These are phyloP conservation scores for Microcyclospora pomicola DNA, from an alignment of 2,329 filamentous ascomycete species.

Conservation along the genomic window DNA sequence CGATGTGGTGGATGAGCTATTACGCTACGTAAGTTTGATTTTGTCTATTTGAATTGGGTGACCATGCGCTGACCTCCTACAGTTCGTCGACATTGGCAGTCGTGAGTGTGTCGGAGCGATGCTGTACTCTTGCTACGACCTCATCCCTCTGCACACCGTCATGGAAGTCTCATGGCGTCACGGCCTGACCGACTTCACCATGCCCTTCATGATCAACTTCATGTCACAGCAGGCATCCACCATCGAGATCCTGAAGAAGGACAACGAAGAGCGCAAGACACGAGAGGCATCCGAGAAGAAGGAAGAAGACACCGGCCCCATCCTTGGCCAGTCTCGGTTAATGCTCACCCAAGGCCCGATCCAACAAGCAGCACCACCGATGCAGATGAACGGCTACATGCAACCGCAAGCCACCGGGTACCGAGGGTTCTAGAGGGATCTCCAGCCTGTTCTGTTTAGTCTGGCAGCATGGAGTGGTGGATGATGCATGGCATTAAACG, in stretches of 20 bases:
- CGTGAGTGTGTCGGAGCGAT: conserved; percentile 99
- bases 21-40: conserved; percentile 74
- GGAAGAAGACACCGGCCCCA: conserved; percentile 84
- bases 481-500: no score
- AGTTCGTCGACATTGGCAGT: conserved; percentile 99
- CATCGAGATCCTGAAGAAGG: conserved; percentile 72
- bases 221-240: conserved; percentile 80
- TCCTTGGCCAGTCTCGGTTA: conserved; percentile 72
- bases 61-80: conserved; percentile 22
- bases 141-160: conserved; percentile 83
- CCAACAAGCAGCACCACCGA: conserved; percentile 51
- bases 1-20: conserved; percentile 86
- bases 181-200: conserved; percentile 88
- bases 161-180: conserved; percentile 96
- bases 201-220: conserved; percentile 99
- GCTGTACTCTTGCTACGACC: conserved; percentile 96
- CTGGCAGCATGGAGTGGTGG: no score
- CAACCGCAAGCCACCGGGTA: conserved; percentile 58
- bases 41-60: not conserved
- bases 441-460: not conserved
- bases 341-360: conserved; percentile 89
- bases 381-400: conserved; percentile 76
- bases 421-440: conserved; percentile 13
- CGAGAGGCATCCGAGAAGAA: conserved; percentile 56
- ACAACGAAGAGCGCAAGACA: conserved; percentile 85